Base-by-base conservation (phyloP, 2,329 filamentous ascomycete genomes). In the Sporothrix euskadiensis region DNA sequence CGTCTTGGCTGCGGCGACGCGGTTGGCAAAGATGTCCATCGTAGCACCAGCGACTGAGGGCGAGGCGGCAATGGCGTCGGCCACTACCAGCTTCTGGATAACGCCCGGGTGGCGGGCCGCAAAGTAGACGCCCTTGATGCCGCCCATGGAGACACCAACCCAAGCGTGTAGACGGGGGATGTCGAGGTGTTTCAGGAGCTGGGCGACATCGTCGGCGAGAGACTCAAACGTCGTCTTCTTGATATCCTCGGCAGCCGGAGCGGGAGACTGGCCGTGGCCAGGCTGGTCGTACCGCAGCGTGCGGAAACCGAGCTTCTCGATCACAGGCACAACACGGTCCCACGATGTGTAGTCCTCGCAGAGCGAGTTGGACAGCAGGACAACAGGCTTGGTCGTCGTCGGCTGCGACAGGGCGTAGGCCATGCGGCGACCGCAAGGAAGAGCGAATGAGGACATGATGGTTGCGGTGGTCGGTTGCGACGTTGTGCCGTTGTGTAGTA, bases 121-220 rank as follows among this genome's bases (percentile, higher is more conserved):
- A 75, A 84, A 85, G 73, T 80, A 80, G 68, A 84, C 76, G 26
- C 82, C 82, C 0, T 79, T 81, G 0, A 82, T 79, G 8, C 81
- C 84, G 30, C 84, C 84, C 82, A 85, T 84, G 12, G 83, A 85
- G 0, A 85, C 82, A 1, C 83, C 83, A 8, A 85, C 78, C 83
- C 83, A 85, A 3, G 81, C 80, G 71, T 82, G 78, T 6, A 83
- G 73, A 7, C 75, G 78, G 5, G 74, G 63, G 44, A 84, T 79
- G 7, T 75, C 75, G 3, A 83, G 78, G 19, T 79, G 74, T 1
- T 75, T 63, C 0, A 85, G 76, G 4, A 85, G 79, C n/a, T 77
- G 73, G 56, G 77, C 71, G 0, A 83, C 81, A 68, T 84, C 69
- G 56, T 63, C 57, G 26, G 69, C 57, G 10, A 71, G 57, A 0